Percentiles rank a stretch among this genome's conserved stretches.
Conservation (phyloP, 1,284 basidiomycete species). For the Erythrobasidium hasegawianum region DNA sequence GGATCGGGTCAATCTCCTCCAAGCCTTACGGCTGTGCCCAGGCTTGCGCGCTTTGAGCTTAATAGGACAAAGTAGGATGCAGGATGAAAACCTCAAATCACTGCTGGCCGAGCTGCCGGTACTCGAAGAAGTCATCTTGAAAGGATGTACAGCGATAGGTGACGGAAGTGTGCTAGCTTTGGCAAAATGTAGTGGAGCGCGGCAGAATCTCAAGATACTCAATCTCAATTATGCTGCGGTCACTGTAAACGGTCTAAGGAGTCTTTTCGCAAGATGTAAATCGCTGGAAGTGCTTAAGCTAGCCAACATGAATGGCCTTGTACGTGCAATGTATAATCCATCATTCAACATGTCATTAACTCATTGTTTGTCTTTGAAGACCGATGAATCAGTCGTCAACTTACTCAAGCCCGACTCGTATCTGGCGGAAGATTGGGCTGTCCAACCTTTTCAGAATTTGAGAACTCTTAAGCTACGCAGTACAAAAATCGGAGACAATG, state of each 20-base stretch:
- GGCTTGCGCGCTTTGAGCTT: conserved; percentile 36
- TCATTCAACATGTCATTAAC: background rate
- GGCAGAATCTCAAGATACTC: conserved; percentile 28
- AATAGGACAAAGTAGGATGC: conserved; percentile 29
- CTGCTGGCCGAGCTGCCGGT: conserved; percentile 35
- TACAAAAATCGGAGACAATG: conserved; percentile 40
- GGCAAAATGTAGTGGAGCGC: conserved; percentile 32
- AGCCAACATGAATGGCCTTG: conserved; percentile 38
- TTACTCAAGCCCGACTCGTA: conserved; percentile 36
- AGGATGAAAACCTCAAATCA: conserved; percentile 36
- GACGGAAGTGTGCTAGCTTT: conserved; percentile 40
- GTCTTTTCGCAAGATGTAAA: conserved; percentile 38
- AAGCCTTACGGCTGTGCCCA: conserved; percentile 4
- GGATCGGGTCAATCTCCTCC: conserved; percentile 24
- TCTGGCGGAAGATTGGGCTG: conserved; percentile 27
- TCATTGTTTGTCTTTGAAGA: conserved; percentile 14
- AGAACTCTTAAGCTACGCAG: conserved; percentile 42
- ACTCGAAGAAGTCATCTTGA: conserved; percentile 39
- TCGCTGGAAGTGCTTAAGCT: conserved; percentile 42
- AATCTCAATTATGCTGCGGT: conserved; percentile 43
- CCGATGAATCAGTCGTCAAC: conserved; percentile 36
- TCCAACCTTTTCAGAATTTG: conserved; percentile 37
- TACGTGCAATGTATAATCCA: conserved; percentile 4
- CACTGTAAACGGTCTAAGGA: conserved; percentile 38
- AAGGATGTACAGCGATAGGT: conserved; percentile 42